Base-by-base conservation (phyloP, 75 land plant genomes). In the Selaginella moellendorffii region DNA sequence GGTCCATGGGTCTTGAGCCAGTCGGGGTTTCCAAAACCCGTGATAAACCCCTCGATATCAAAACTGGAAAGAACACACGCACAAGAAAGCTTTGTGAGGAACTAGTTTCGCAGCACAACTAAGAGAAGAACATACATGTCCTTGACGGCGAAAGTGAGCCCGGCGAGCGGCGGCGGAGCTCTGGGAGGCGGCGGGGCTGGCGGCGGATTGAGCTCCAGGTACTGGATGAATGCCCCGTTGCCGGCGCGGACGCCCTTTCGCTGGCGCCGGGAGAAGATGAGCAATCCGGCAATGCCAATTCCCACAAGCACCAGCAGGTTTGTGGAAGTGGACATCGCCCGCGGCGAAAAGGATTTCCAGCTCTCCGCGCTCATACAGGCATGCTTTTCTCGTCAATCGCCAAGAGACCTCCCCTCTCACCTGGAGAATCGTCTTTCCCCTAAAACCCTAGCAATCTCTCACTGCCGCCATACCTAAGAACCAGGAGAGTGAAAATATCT, bases 11-110 rank as follows among this genome's bases (percentile, higher is more conserved):
- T 88, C 72, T 79, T 81, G 21, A 67, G 73, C 95, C 95, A 88
- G 30, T 88, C 90, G 9, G 90, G 90, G 54, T 80, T 85, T 26
- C 95, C 95, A 73, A 85, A 88, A 10, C 90, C 95, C 30, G 84
- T 82, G 28, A 83, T 80, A 65, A 66, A 61, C n/a, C 95, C 95
- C 62, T 75, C 71, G 24, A 88, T 66, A 79, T 88, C 90, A 78
- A 85, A 88, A 70, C 90, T 88, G 77, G 26, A 58, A 56, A 24
- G 25, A 56, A 54, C 71, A 10, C 9, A 52, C 36, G 52, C 28
- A 0, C n/a, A 54, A n/a, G 27, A 21, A 30, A 28, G 10, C 30
- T 0, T 2, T 30, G 25, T 21, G 28, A 28, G 24, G 18, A 42
- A 30, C 54, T 21, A 24, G 27, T 14, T 18, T 25, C 1, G 1